Evolutionary conservation across 2,329 filamentous ascomycete species (phyloP), one percentile per base, ranked within the genome.

Genomic region (Dothistroma pini): DNA sequence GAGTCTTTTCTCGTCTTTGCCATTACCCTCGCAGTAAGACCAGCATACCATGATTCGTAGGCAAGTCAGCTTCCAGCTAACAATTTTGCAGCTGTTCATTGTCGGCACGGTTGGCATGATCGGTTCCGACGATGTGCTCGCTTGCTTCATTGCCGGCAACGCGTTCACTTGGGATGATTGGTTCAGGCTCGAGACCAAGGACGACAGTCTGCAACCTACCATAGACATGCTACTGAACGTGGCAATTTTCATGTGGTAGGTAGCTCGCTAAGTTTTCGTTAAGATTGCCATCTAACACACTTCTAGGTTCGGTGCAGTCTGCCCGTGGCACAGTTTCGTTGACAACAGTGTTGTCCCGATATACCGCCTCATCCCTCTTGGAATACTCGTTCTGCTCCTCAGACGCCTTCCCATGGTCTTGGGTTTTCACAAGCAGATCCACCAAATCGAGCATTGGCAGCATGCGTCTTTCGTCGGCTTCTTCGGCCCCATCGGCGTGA

Each of bases 141-240:
- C 93, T 1, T 96, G 91, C 77, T 97, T 97, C 72, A 88, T 96
- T 68, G 93, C 93, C 1, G 93, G 93, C 1, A 96, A 96, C 70
- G 85, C 85, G 0, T 96, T 97, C 68, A 96, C 91, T 0, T 93
- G 91, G 86, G 92, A 96, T 72, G 91, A 96, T 75, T 96, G 91
- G 91, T 97, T 96, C 76, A 88, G 93, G 0, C 79, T 93, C 0
- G 90, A 96, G 74, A 97, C 93, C 0, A 79, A 89, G 68, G 93
- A 96, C 68, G 93, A 97, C 74, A 93, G 90, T 1, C 83, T 97
- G n/a, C 92, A 97, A 72, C 92, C 92, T 0, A 96, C 92, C 0
- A 89, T 97, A 51, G 92, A 97, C 74, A 96, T 96, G 91, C 81
- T 97, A 1, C 86, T 97, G 60, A 97, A 97, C 72, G 85, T 96